Evolutionary conservation across 768 basidiomycete genomes (phyloP).

Genomic region (Mycena capillaripes): DNA sequence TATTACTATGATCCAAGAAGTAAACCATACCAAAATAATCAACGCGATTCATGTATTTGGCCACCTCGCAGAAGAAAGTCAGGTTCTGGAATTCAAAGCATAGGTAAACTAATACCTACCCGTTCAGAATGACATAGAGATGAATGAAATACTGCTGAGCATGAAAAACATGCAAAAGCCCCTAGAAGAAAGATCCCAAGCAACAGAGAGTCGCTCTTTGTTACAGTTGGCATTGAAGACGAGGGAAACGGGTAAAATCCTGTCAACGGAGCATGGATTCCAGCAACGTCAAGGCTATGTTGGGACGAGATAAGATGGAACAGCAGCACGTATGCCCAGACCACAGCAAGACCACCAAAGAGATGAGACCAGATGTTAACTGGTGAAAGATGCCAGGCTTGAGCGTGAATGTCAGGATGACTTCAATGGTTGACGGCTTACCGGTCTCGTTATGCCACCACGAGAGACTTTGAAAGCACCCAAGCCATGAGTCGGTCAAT

Average conservation of each 20-base stretch:
- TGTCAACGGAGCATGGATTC: background rate
- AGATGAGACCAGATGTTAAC: constrained; percentile 34
- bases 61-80: background rate
- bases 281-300: too few relatives aligned
- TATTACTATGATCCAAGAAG: background rate
- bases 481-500: constrained; percentile 11
- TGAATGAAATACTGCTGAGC: constrained; percentile 23
- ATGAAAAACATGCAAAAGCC: constrained; percentile 18
- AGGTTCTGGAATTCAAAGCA: too few relatives aligned
- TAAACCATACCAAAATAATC: constrained; percentile 28
- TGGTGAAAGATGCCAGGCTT: background rate
- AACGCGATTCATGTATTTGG: constrained; percentile 28
- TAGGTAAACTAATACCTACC: background rate
- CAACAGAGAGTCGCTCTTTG: background rate
- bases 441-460: constrained; percentile 32
- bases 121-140: constrained; percentile 23
- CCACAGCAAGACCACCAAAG: background rate
- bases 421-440: background rate
- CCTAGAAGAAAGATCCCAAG: constrained; percentile 20
- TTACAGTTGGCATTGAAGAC: background rate
- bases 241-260: background rate
- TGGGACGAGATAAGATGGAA: background rate
- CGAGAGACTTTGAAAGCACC: background rate
- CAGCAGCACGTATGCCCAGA: background rate
- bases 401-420: background rate